Evolutionary conservation across 805 yeast species (phyloP).

Genomic region (Cyberlindnera petersonii): DNA sequence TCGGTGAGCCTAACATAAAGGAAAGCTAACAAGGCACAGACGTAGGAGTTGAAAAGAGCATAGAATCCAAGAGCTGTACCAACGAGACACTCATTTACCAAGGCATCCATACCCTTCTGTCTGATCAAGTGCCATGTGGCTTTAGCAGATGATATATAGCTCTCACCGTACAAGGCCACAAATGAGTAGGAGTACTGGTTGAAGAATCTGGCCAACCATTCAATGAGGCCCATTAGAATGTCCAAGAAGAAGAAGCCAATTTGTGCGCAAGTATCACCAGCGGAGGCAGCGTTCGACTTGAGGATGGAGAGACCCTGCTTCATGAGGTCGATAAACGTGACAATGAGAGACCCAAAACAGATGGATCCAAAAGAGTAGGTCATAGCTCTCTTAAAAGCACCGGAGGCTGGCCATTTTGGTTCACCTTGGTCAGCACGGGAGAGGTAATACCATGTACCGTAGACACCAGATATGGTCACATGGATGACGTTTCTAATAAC

Average conservation of each 20-base stretch:
- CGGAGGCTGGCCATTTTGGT: slow-evolving; percentile 76
- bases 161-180: slow-evolving; percentile 81
- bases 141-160: slow-evolving; percentile 69
- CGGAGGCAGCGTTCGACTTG: slow-evolving; percentile 48
- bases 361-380: slow-evolving; percentile 89
- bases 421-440: slow-evolving; percentile 70
- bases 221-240: slow-evolving; percentile 57
- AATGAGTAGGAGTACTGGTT: slow-evolving; percentile 88
- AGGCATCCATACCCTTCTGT: slow-evolving; percentile 77
- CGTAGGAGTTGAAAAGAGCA: slow-evolving; percentile 65
- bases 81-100: slow-evolving; percentile 80
- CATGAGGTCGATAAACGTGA: slow-evolving; percentile 65
- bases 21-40: slow-evolving; percentile 58
- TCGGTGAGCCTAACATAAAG: slow-evolving; percentile 63
- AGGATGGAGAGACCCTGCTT: slow-evolving; percentile 50
- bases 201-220: slow-evolving; percentile 81
- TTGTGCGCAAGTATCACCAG: slow-evolving; percentile 50
- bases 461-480: slow-evolving; percentile 76
- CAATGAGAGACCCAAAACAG: slow-evolving; percentile 77
- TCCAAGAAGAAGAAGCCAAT: slow-evolving; percentile 52
- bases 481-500: slow-evolving; percentile 78
- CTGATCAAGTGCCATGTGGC: slow-evolving; percentile 78
- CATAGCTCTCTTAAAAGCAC: slow-evolving; percentile 74
- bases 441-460: slow-evolving; percentile 89
- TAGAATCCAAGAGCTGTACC: slow-evolving; percentile 77